These are phyloP conservation scores for Acacia pycnantha DNA, from an alignment of 331 rosid species.

Conservation along the genomic window DNA sequence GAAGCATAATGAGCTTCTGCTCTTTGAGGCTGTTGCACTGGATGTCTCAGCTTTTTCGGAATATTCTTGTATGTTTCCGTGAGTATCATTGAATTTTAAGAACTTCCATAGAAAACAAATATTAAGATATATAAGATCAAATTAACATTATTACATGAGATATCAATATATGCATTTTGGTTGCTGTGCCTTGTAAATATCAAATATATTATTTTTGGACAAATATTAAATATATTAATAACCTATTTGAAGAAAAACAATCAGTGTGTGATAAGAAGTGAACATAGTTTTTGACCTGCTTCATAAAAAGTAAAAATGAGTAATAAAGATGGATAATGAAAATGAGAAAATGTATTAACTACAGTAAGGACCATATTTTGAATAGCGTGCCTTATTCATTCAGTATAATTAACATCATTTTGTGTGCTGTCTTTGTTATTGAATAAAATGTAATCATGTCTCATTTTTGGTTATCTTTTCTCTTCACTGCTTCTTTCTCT, in stretches of 20 bases:
- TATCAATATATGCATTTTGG: neutral
- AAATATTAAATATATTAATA: neutral
- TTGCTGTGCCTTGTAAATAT: neutral
- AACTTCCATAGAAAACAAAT: neutral
- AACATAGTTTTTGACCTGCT: neutral
- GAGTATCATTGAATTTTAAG: neutral
- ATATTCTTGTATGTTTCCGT: neutral
- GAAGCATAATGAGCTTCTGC: neutral
- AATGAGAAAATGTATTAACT: neutral
- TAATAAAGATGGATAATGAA: neutral
- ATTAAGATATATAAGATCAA: neutral
- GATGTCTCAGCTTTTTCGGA: neutral
- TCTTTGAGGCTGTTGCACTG: neutral
- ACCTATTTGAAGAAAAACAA: neutral
- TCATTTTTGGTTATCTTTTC: neutral
- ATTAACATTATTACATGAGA: neutral
- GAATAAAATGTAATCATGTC: neutral
- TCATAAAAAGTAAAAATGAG: neutral
- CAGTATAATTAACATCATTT: neutral
- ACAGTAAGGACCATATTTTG: neutral
- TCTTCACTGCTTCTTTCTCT: neutral
- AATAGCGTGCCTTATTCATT: neutral
- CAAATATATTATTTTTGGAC: neutral
- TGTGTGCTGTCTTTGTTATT: neutral
- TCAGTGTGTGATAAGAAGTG: neutral